These are phyloP conservation scores for Teratosphaeria viscida DNA, from an alignment of 2,329 filamentous ascomycete species.

Conservation along the genomic window DNA sequence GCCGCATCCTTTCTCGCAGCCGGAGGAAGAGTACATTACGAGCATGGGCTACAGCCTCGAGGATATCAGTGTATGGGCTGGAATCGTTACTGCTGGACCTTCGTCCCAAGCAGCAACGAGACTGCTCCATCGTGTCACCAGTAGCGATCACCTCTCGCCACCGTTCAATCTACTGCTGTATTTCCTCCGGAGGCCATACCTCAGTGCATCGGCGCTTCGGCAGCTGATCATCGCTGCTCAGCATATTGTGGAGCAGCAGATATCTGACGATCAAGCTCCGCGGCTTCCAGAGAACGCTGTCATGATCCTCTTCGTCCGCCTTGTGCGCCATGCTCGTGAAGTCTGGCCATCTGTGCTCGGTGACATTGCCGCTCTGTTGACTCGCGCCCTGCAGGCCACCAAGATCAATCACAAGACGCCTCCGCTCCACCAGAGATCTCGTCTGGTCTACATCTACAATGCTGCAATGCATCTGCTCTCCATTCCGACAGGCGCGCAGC, in stretches of 20 bases:
- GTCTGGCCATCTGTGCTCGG: conserved; percentile 38
- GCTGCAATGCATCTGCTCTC: conserved; percentile 21
- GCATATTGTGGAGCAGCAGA: conserved; percentile 7
- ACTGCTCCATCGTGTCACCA: conserved; percentile 5
- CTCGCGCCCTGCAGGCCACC: conserved; percentile 6
- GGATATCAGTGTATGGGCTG: conserved; percentile 18
- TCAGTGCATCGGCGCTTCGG: conserved; percentile 16
- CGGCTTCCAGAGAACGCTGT: conserved; percentile 15
- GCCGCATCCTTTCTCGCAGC: neutral
- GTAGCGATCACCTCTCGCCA: conserved; percentile 22
- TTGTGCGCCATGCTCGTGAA: conserved; percentile 41
- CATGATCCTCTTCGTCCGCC: conserved; percentile 33
- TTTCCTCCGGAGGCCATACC: conserved; percentile 33
- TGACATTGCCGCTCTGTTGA: conserved; percentile 11
- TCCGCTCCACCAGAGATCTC: neutral
- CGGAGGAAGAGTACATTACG: conserved; percentile 8
- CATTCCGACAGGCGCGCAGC: conserved; percentile 34
- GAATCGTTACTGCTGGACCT: conserved; percentile 13
- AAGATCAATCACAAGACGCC: neutral
- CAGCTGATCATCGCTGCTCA: conserved; percentile 28
- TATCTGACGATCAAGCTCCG: neutral
- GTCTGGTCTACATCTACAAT: conserved; percentile 14
- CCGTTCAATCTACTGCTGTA: conserved; percentile 36
- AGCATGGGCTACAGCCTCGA: conserved; percentile 8
- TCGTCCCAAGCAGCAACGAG: conserved; percentile 10